These are phyloP conservation scores for Wilcoxina mikolae DNA, from an alignment of 495 filamentous ascomycete species.

Conservation along the genomic window DNA sequence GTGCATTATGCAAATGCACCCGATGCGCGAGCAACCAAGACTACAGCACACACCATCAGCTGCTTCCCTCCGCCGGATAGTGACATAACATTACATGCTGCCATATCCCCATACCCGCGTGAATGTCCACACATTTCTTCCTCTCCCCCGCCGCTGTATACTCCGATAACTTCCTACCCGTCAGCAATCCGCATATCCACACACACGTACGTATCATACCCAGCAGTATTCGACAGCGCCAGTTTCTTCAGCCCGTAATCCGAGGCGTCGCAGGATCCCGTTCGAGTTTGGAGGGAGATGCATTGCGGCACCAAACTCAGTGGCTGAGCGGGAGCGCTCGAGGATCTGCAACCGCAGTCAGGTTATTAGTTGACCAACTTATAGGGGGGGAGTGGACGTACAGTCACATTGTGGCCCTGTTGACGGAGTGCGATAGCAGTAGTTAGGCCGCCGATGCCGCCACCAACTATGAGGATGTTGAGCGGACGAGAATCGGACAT, in stretches of 20 bases:
- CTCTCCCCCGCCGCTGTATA: too few relatives aligned
- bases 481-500: conserved; percentile 26
- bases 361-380: conserved; percentile 8
- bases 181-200: too few relatives aligned
- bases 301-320: conserved; percentile 42
- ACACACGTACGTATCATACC: background rate
- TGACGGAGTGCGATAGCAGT: conserved; percentile 42
- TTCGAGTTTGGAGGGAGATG: conserved; percentile 43
- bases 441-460: conserved; percentile 43
- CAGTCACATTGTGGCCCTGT: conserved; percentile 40
- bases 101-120: too few relatives aligned
- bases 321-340: conserved; percentile 40
- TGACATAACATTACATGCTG: too few relatives aligned
- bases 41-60: too few relatives aligned
- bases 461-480: conserved; percentile 40
- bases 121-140: too few relatives aligned
- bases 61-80: too few relatives aligned
- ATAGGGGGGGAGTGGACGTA: conserved; percentile 18
- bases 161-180: too few relatives aligned
- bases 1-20: conserved; percentile 35
- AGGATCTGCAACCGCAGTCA: conserved; percentile 33
- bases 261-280: conserved; percentile 34
- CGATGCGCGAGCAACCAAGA: conserved; percentile 42
- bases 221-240: conserved; percentile 30
- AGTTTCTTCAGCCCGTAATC: too few relatives aligned